Evolutionary conservation across 257 asterid species (phyloP).

Genomic region (Galeopsis tetrahit): DNA sequence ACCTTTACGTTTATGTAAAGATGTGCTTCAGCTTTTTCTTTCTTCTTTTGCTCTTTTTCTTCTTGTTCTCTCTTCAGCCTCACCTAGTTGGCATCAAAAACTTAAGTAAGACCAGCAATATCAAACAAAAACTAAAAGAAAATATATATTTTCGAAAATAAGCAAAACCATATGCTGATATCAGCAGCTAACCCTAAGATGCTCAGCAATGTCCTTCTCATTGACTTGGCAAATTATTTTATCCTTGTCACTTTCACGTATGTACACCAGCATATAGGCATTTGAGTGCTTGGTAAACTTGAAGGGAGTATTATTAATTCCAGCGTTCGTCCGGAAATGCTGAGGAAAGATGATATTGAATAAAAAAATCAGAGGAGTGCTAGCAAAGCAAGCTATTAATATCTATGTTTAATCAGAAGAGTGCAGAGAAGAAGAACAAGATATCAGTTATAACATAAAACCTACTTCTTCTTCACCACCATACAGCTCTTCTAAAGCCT

Average conservation of each 20-base stretch:
- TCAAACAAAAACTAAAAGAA: conserved; percentile 16
- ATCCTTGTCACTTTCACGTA: conserved; percentile 61
- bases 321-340: conserved; percentile 51
- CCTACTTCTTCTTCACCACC: conserved; percentile 70
- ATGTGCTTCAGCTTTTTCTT: conserved; percentile 57
- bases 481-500: conserved; percentile 59
- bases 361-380: conserved; percentile 14
- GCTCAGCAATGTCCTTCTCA: conserved; percentile 87
- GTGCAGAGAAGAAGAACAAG: background rate
- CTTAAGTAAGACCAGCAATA: conserved; percentile 33
- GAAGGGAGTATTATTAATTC: conserved; percentile 46
- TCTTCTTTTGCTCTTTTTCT: conserved; percentile 56
- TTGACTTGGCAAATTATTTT: conserved; percentile 56
- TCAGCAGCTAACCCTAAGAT: conserved; percentile 56
- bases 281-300: conserved; percentile 53
- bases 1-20: conserved; percentile 56
- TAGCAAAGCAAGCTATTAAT: conserved; percentile 18
- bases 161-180: conserved; percentile 32
- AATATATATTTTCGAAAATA: conserved; percentile 15
- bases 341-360: conserved; percentile 33
- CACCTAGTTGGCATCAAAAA: conserved; percentile 39
- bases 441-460: conserved; percentile 17
- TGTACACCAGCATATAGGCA: conserved; percentile 63
- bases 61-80: conserved; percentile 59
- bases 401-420: too few species aligned